phyloP scores from a whole-genome alignment of 176 grass and related monocot genomes.

The Oryza officinalis region DNA sequence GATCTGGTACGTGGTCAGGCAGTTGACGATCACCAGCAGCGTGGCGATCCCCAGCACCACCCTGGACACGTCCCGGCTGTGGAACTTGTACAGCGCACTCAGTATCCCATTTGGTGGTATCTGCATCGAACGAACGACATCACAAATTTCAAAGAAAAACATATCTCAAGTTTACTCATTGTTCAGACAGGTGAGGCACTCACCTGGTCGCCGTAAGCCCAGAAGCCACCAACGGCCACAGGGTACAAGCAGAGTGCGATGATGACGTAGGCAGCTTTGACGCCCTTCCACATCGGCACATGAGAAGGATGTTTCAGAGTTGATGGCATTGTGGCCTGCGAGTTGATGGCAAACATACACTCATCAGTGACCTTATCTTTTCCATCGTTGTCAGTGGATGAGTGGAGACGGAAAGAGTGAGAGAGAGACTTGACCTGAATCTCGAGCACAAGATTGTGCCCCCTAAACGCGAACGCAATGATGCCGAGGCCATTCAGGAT shows the following conservation, averaged over 20 bases:
- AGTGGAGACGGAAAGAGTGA: not conserved
- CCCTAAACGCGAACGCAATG: slow-evolving; percentile 92
- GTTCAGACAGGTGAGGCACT: not conserved
- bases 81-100: slow-evolving; percentile 69
- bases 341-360: slow-evolving; percentile 13
- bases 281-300: slow-evolving; percentile 96
- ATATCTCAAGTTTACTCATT: not conserved
- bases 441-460: slow-evolving; percentile 92
- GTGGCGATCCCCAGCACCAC: slow-evolving; percentile 56
- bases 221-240: slow-evolving; percentile 83
- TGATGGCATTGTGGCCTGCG: slow-evolving; percentile 91
- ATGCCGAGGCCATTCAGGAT: slow-evolving; percentile 84
- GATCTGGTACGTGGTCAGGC: slow-evolving; percentile 79
- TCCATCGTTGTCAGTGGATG: not conserved
- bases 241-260: slow-evolving; percentile 78
- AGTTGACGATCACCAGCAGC: slow-evolving; percentile 86
- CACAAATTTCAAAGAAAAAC: not conserved
- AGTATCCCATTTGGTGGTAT: slow-evolving; percentile 72
- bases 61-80: slow-evolving; percentile 63
- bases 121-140: slow-evolving; percentile 27
- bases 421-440: slow-evolving; percentile 58
- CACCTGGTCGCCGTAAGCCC: slow-evolving; percentile 90
- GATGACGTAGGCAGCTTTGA: slow-evolving; percentile 71
- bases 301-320: slow-evolving; percentile 84
- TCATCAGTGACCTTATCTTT: not conserved